A percentile compares a stretch with the other conserved stretches of the same genome.
phyloP scores from a whole-genome alignment of 2,329 filamentous ascomycete genomes.

The Nemania abortiva region DNA sequence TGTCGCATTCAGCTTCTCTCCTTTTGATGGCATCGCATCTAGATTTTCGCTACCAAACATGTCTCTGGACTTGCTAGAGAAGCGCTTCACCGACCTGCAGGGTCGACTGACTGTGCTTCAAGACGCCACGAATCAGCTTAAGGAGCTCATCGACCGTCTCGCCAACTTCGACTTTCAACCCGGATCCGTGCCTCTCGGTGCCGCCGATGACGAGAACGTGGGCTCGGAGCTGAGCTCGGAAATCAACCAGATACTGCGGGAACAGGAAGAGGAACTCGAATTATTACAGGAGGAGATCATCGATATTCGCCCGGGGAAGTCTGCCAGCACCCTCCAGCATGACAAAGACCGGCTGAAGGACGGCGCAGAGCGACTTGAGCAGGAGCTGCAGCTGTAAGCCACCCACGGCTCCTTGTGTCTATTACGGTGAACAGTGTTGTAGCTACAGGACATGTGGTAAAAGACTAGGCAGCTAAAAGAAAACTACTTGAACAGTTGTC shows the following conservation, averaged over 20 bases:
- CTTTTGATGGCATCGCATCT: not conserved
- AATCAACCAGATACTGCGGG: constrained; percentile 81
- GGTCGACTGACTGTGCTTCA: constrained; percentile 70
- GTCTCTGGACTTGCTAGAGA: constrained; percentile 71
- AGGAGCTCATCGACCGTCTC: constrained; percentile 70
- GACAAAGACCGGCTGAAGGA: constrained; percentile 76
- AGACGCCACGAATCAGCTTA: constrained; percentile 70
- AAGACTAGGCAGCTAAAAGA: constrained; percentile 9
- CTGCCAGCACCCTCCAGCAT: constrained; percentile 67
- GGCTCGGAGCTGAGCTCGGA: constrained; percentile 82
- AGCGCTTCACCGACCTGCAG: constrained; percentile 71
- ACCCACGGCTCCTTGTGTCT: not conserved
- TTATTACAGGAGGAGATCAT: constrained; percentile 81
- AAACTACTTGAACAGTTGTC: constrained; percentile 55
- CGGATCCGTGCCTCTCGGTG: constrained; percentile 65
- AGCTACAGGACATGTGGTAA: not conserved
- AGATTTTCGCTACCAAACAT: constrained; percentile 50
- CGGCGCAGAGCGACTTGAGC: constrained; percentile 72
- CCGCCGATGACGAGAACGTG: constrained; percentile 63
- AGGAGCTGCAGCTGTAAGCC: constrained; percentile 77
- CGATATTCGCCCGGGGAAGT: constrained; percentile 68
- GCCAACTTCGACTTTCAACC: constrained; percentile 69
- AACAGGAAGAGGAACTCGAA: constrained; percentile 86
- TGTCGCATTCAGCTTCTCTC: constrained; percentile 15
- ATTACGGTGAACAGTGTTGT: not conserved